Base-by-base conservation (phyloP, 2,329 filamentous ascomycete species). In the Paraphaeosphaeria minitans region DNA sequence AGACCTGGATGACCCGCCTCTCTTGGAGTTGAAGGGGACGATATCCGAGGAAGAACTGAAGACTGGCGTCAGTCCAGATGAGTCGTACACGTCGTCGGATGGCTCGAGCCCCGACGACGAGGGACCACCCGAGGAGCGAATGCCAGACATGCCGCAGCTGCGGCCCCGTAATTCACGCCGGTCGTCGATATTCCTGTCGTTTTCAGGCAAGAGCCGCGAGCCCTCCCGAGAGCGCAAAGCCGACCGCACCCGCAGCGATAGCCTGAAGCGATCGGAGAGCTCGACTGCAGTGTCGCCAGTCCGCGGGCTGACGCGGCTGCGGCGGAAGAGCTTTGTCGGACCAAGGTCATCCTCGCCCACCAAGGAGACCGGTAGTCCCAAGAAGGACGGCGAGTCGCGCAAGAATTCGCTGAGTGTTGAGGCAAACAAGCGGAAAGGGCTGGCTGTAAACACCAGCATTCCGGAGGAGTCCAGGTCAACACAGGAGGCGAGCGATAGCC, bases 21-120 rank as follows among this genome's bases (percentile, higher is more conserved):
- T 69, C 46, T 63, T 71, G 33, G 72, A 71, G 48, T 59, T 70
- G 39, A 73, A 69, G 57, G 68, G 68, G 29, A 66, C 62, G 9
- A 67, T 71, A 45, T 70, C 72, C 3, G 74, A 77, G 39, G 72
- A 75, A 22, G 71, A 77, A 31, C 59, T 74, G 53, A 66, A 71
- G 41, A 59, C 62, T 19, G 60, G 57, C 55, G 65, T 59, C 46
- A 65, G 63, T 54, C 71, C 64, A 43, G 78, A 80, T 59, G 62
- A 64, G 4, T 73, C 73, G 13, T 73, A 71, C 60, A 75, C 76
- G 54, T 79, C 79, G 19, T 81, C 79, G 19, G 79, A 75, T 27
- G 78, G 76, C 56, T 80, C 77, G 10, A 82, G 79, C 51, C 80
- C 80, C 12, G 78, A 78, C 29, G 74, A 77, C 57, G 74, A 74